Percentiles rank a stretch among this genome's conserved stretches.
Conservation (phyloP, 164 flowering plant genomes). For the Cinnamomum chago region DNA sequence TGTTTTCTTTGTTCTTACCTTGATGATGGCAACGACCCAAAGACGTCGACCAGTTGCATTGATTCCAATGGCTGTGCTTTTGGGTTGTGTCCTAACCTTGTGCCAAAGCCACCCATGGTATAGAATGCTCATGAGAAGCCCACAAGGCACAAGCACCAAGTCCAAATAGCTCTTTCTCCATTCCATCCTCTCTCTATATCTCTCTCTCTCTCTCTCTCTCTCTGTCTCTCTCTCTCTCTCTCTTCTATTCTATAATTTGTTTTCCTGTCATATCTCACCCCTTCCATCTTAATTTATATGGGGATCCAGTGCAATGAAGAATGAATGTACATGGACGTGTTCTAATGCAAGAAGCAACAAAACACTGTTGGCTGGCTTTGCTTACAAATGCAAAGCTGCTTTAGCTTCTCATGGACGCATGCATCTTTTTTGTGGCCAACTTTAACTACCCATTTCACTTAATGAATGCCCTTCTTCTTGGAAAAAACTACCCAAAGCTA, state of each 20-base stretch:
- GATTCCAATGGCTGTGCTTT: constrained; percentile 11
- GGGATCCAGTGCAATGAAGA: neutral
- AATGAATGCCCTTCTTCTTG: neutral
- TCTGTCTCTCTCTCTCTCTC: neutral
- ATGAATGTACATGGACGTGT: constrained; percentile 1
- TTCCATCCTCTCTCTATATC: neutral
- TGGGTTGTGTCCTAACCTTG: constrained; percentile 16
- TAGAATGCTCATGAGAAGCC: constrained; percentile 2
- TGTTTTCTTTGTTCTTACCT: constrained; percentile 1
- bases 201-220: neutral
- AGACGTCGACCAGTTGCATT: constrained; percentile 16
- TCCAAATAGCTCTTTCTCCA: constrained; percentile 19
- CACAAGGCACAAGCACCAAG: constrained; percentile 14
- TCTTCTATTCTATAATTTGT: neutral
- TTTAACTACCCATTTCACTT: neutral
- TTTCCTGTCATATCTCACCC: neutral
- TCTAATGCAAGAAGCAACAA: neutral
- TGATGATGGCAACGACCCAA: constrained; percentile 16
- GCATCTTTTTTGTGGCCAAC: neutral
- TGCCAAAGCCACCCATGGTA: constrained; percentile 20
- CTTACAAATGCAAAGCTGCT: neutral
- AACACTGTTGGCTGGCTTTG: neutral
- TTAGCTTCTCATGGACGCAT: neutral
- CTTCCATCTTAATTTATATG: neutral
- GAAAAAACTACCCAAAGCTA: neutral